These are phyloP conservation scores for Endothia cerciana DNA, from an alignment of 2,329 filamentous ascomycete species.

Conservation along the genomic window DNA sequence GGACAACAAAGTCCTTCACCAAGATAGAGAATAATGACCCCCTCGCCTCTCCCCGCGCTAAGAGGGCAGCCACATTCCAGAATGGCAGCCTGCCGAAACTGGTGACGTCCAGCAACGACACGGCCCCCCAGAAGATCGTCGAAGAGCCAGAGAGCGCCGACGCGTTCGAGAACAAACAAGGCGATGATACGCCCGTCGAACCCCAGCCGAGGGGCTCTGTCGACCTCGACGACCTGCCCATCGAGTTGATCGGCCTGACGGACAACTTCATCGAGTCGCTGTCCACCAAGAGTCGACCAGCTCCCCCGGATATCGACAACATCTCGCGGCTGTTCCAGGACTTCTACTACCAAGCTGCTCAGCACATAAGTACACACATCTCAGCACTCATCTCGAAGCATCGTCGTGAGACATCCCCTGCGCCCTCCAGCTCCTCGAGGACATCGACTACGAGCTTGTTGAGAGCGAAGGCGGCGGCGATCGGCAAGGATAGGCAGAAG, in stretches of 20 bases:
- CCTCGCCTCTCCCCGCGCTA: conserved; percentile 36
- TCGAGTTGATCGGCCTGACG: conserved; percentile 87
- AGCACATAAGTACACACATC: conserved; percentile 86
- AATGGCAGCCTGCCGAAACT: conserved; percentile 41
- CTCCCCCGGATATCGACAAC: conserved; percentile 80
- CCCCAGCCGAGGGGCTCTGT: conserved; percentile 57
- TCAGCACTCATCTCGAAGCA: conserved; percentile 76
- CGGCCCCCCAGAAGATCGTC: conserved; percentile 20
- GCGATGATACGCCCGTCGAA: conserved; percentile 52
- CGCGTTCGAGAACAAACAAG: conserved; percentile 53
- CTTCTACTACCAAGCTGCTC: conserved; percentile 82
- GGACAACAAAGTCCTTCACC: conserved; percentile 37
- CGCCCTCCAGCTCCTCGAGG: conserved; percentile 58
- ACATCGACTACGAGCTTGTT: conserved; percentile 60
- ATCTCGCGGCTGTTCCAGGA: conserved; percentile 90
- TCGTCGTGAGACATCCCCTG: conserved; percentile 66
- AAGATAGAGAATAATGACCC: conserved; percentile 26
- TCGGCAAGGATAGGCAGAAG: conserved; percentile 58
- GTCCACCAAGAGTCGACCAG: conserved; percentile 81
- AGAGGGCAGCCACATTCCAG: conserved; percentile 53
- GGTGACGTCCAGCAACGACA: conserved; percentile 15
- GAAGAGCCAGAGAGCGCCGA: conserved; percentile 43
- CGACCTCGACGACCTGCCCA: conserved; percentile 86
- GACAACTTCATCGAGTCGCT: conserved; percentile 95
- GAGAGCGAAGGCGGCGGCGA: conserved; percentile 58